phyloP scores from a whole-genome alignment of 148 eudicot species.

The Vaccinium vitisidaea region DNA sequence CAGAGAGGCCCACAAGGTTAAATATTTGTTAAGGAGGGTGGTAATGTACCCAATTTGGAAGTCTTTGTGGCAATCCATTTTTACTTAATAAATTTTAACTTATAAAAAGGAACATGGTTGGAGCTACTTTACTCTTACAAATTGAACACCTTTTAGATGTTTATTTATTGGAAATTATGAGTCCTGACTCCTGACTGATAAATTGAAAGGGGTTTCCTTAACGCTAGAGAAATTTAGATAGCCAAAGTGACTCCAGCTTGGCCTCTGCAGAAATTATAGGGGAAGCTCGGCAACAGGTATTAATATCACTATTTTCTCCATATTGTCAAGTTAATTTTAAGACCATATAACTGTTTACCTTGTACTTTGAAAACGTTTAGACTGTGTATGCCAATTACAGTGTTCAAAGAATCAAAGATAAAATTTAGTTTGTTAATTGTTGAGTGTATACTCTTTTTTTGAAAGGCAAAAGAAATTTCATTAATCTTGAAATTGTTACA shows the following conservation, averaged over 20 bases:
- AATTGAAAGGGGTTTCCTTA: conserved; percentile 30
- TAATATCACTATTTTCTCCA: neutral
- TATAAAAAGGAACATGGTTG: neutral
- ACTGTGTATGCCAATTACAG: too few species aligned
- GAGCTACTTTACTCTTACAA: conserved; percentile 1
- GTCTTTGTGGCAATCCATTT: neutral
- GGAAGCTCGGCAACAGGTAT: conserved; percentile 83
- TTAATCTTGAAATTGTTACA: too few species aligned
- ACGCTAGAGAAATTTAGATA: conserved; percentile 48
- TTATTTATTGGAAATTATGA: neutral
- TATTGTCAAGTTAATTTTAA: neutral
- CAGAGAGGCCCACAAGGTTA: neutral
- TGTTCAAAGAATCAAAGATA: neutral
- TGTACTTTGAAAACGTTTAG: neutral
- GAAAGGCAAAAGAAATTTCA: too few species aligned
- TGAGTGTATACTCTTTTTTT: too few species aligned
- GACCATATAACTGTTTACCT: neutral
- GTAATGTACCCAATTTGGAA: neutral
- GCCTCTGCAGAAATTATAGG: conserved; percentile 61
- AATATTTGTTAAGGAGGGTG: neutral
- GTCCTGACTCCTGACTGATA: neutral
- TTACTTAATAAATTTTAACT: neutral
- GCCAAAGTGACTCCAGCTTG: conserved; percentile 78
- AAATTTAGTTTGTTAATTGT: neutral
- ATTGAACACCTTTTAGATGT: neutral